A percentile compares a stretch with the other conserved stretches of the same genome.
These are phyloP conservation scores for Arachis hypogaea DNA, from an alignment of 306 rosid genomes.

Conservation along the genomic window DNA sequence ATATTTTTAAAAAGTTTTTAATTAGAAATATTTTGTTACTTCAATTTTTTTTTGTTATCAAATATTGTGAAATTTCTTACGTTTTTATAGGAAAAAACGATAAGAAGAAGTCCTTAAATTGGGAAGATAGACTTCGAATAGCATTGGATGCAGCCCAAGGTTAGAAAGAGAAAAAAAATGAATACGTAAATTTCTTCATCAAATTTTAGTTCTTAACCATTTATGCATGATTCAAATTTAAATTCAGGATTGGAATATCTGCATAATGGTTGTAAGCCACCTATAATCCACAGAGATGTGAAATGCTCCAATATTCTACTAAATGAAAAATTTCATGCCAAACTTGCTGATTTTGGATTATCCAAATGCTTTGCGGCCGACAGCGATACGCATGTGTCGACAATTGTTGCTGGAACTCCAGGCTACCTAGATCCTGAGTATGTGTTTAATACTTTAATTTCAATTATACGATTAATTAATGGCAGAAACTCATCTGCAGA, in stretches of 20 bases:
- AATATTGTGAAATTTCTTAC: no score
- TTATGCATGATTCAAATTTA: not conserved
- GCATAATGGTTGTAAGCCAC: constrained; percentile 49
- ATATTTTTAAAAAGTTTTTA: no score
- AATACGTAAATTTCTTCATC: not conserved
- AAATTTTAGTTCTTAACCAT: not conserved
- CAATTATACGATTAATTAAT: no score
- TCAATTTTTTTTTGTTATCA: no score
- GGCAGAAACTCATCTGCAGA: no score
- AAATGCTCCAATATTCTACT: constrained; percentile 48
- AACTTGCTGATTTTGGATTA: constrained; percentile 47
- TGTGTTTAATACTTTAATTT: constrained; percentile 1
- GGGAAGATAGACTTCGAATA: constrained; percentile 49
- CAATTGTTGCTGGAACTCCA: constrained; percentile 40
- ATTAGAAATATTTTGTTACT: no score
- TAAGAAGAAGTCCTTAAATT: constrained; percentile 17
- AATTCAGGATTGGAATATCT: constrained; percentile 52
- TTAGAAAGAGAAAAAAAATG: not conserved
- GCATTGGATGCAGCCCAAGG: constrained; percentile 50
- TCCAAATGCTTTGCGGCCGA: constrained; percentile 34
- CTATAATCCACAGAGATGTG: constrained; percentile 48
- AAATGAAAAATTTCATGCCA: constrained; percentile 39
- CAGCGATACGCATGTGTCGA: constrained; percentile 33
- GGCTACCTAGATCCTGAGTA: constrained; percentile 49
- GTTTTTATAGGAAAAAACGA: not conserved